A percentile compares a stretch with the other conserved stretches of the same genome.
Evolutionary conservation across 768 basidiomycete species (phyloP).

Genomic region (Tricholoma sp.): DNA sequence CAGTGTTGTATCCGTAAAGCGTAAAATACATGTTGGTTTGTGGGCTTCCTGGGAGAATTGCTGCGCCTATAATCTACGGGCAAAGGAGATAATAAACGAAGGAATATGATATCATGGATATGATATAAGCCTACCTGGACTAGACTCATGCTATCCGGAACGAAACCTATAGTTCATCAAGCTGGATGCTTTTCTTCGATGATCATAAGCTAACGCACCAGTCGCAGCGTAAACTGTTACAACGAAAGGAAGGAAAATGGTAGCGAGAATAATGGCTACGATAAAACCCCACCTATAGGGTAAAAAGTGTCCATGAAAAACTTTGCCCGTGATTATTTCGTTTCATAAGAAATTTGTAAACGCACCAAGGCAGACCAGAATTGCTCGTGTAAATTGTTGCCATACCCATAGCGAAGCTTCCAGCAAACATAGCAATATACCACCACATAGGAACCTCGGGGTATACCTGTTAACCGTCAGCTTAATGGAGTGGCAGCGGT

Average conservation of each 20-base stretch:
- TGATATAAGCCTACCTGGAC: constrained; percentile 20
- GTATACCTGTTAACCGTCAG: not conserved
- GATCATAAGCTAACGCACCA: constrained; percentile 16
- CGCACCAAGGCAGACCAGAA: not conserved
- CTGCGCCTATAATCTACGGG: constrained; percentile 43
- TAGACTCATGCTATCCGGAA: constrained; percentile 29
- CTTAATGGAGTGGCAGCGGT: not conserved
- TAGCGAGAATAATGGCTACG: constrained; percentile 47
- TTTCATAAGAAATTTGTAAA: not conserved
- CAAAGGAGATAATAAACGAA: not conserved
- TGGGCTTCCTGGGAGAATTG: constrained; percentile 41
- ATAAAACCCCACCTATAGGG: constrained; percentile 42
- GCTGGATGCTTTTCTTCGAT: not conserved
- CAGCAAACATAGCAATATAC: not conserved
- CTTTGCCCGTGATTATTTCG: not conserved
- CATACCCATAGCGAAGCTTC: constrained; percentile 1
- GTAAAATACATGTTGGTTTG: constrained; percentile 49
- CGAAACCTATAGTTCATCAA: constrained; percentile 22
- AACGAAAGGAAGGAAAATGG: constrained; percentile 46
- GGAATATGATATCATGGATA: not conserved
- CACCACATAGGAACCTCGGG: constrained; percentile 1
- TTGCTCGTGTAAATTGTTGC: not conserved
- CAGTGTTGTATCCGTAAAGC: constrained; percentile 44
- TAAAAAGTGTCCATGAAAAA: not conserved
- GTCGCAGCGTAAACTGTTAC: constrained; percentile 51